Percentiles rank a stretch among this genome's conserved stretches.
Evolutionary conservation across 768 basidiomycete genomes (phyloP).

Genomic region (Rhodotorula taiwanensis): DNA sequence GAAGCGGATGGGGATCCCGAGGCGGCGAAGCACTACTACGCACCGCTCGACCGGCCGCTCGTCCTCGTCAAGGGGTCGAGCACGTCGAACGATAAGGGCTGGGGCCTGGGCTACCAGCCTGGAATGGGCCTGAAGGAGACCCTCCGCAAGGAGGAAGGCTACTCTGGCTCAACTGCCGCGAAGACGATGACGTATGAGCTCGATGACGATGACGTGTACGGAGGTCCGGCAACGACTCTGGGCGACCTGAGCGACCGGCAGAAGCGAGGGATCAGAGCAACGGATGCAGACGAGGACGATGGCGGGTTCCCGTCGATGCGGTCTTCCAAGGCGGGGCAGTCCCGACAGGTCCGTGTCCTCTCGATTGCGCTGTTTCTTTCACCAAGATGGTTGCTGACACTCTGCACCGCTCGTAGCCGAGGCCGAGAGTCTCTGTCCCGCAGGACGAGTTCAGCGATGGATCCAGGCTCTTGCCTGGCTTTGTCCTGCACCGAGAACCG

Average conservation of each 20-base stretch:
- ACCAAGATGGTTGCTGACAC: rapidly evolving
- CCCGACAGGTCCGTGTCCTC: neutral
- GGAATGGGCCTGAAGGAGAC: conserved; percentile 46
- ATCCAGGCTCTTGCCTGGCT: conserved; percentile 63
- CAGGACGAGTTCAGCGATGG: conserved; percentile 62
- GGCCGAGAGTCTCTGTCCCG: neutral
- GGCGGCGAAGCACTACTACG: conserved; percentile 76
- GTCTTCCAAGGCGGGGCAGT: conserved; percentile 40
- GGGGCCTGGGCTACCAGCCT: conserved; percentile 75
- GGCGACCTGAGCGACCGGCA: conserved; percentile 46
- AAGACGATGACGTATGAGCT: conserved; percentile 2
- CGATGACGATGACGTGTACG: conserved; percentile 77
- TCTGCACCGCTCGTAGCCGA: neutral
- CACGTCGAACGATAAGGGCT: conserved; percentile 61
- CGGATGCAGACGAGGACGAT: conserved; percentile 56
- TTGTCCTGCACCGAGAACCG: conserved; percentile 54
- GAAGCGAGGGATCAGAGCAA: conserved; percentile 60
- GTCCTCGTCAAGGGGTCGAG: conserved; percentile 50
- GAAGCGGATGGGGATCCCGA: conserved; percentile 46
- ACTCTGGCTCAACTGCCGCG: neutral
- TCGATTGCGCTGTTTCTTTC: no score
- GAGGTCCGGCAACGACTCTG: conserved; percentile 60
- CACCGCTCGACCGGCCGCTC: conserved; percentile 69
- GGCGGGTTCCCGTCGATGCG: conserved; percentile 4
- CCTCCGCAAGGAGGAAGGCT: neutral